These are phyloP conservation scores for Solanum arcanum DNA, from an alignment of 257 asterid genomes.

Conservation along the genomic window DNA sequence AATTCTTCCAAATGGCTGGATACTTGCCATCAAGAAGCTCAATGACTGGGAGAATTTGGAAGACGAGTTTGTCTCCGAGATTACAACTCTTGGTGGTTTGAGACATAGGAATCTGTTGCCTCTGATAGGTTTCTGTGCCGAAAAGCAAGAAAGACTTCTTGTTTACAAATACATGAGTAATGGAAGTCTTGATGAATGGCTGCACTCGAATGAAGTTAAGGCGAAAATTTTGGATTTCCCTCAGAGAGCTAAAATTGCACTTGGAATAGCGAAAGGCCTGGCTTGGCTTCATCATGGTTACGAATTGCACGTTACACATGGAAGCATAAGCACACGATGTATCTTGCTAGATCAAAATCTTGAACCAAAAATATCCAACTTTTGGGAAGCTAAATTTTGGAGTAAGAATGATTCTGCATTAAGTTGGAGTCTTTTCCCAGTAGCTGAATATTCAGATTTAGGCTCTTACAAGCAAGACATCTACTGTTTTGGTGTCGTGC, in stretches of 20 bases:
- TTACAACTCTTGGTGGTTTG: conserved; percentile 8
- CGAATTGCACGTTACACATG: conserved; percentile 3
- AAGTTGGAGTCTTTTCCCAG: background rate
- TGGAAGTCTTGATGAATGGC: conserved; percentile 18
- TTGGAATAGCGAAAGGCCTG: conserved; percentile 12
- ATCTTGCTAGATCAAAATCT: conserved; percentile 11
- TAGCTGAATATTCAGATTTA: background rate
- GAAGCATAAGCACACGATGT: conserved; percentile 10
- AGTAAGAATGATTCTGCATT: background rate
- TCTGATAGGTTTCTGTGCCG: conserved; percentile 9
- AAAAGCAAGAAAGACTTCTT: background rate
- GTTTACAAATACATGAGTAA: conserved; percentile 20
- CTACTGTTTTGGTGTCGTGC: conserved; percentile 8
- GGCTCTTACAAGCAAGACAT: conserved; percentile 7
- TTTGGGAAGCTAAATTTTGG: conserved; percentile 7
- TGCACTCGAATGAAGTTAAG: background rate
- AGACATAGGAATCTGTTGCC: conserved; percentile 12
- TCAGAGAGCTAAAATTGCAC: conserved; percentile 10
- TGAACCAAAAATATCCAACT: conserved; percentile 10
- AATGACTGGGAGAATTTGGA: background rate
- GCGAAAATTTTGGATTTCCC: background rate
- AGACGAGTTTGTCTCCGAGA: conserved; percentile 1
- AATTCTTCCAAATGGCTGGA: conserved; percentile 4
- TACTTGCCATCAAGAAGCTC: conserved; percentile 10
- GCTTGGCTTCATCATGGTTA: conserved; percentile 16